Evolutionary conservation across 345 rosid genomes (phyloP), one percentile per base, ranked within the genome.

Genomic region (Eutrema heterophyllum): DNA sequence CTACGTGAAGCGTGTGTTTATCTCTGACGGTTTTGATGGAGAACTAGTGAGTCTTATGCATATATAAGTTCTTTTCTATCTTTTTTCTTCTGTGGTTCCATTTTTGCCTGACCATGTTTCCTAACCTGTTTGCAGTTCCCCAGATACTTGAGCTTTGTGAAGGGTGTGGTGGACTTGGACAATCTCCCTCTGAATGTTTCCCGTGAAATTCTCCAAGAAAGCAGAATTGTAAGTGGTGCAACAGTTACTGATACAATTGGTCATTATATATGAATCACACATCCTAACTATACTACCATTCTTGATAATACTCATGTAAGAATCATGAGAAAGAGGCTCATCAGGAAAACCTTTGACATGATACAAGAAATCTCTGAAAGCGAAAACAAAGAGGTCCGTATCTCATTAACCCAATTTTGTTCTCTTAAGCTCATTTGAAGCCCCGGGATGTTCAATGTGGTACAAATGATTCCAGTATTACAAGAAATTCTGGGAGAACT

Each of bases 11-110:
- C 90, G 97, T 13, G 98, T 94, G 49, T 94, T 94, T 76, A 94
- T 94, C 81, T 94, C 97, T 14, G 97, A 91, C 83, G 98, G 91
- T 82, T 94, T 91, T 82, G 98, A 94, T 80, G 98, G 98, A 73
- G 98, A 93, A 78, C 84, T 93, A 86, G 98, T 91, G 58, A 81
- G 79, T 62, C 55, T 36, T 57, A 18, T 53, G 21, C 13, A 40
- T 62, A 63, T 21, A 21, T 21, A 21, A 21, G 21, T 21, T 21
- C 21, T 21, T 21, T 21, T 21, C 21, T 21, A 1, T 21, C 21
- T 21, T 21, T 21, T 21, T 21, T 21, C 21, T 21, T 21, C 21
- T 1, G 21, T 21, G 21, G n/a, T 61, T 72, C 14, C 0, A 26
- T 16, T 35, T 40, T 32, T 24, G 16, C 6, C 41, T 27, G 6